phyloP scores from a whole-genome alignment of 2,329 filamentous ascomycete species.

The Curvularia spicifera region DNA sequence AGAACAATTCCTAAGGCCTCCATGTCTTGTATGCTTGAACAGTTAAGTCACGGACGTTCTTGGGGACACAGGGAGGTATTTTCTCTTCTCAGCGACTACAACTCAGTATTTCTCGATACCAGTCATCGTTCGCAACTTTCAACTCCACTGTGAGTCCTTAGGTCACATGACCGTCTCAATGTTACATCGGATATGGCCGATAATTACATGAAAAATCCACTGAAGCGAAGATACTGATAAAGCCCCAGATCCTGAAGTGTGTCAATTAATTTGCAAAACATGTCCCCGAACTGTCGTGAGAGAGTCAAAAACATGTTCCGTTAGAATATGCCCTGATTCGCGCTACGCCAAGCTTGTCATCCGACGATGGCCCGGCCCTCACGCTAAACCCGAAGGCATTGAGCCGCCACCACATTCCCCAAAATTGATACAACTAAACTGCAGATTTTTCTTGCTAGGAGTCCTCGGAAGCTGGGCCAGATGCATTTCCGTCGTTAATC shows the following conservation, averaged over 20 bases:
- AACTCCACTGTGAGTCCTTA: neutral
- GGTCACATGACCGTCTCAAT: neutral
- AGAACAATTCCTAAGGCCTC: neutral
- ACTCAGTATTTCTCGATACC: neutral
- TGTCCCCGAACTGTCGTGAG: slow-evolving; percentile 3
- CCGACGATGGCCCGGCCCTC: slow-evolving; percentile 38
- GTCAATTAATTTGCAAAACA: neutral
- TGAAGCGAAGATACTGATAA: neutral
- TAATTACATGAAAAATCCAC: neutral
- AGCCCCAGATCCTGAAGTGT: neutral
- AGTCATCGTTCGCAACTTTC: neutral
- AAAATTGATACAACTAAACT: slow-evolving; percentile 21
- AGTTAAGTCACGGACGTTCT: neutral
- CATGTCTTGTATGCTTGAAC: neutral
- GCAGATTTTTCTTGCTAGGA: slow-evolving; percentile 38
- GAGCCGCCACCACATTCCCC: slow-evolving; percentile 25
- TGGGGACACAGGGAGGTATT: neutral
- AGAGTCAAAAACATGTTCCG: slow-evolving; percentile 10
- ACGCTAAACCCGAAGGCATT: slow-evolving; percentile 19
- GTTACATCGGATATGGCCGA: neutral
- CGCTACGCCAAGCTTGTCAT: slow-evolving; percentile 22
- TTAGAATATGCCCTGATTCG: slow-evolving; percentile 9
- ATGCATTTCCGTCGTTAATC: slow-evolving; percentile 12
- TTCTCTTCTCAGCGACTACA: neutral
- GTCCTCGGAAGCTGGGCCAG: slow-evolving; percentile 18